Evolutionary conservation across 345 rosid species (phyloP).

Genomic region (Eucalyptus tenuipes): DNA sequence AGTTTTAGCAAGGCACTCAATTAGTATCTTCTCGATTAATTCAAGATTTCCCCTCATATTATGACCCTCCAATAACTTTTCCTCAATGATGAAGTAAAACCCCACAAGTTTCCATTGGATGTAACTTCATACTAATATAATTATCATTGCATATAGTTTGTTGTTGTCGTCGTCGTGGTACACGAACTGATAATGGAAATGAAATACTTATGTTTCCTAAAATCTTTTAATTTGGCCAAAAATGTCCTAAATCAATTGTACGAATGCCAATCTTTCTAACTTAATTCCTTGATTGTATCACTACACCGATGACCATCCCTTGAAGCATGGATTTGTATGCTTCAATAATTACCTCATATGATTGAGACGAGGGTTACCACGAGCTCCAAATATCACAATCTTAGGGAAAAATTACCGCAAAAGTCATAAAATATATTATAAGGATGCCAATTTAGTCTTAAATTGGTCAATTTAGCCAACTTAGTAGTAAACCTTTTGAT

Average conservation of each 20-base stretch:
- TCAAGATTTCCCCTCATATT: background rate
- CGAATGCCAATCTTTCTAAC: background rate
- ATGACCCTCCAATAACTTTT: background rate
- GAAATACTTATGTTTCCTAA: background rate
- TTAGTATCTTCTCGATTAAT: background rate
- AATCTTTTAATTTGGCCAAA: background rate
- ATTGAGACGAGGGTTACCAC: background rate
- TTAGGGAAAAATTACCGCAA: background rate
- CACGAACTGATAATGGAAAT: background rate
- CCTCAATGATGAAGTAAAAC: background rate
- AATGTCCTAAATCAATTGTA: background rate
- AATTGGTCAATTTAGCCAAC: background rate
- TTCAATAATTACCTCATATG: too few species aligned
- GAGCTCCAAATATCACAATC: background rate
- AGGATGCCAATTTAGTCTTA: background rate
- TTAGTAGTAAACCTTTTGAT: background rate
- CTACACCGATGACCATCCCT: background rate
- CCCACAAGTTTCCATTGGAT: background rate
- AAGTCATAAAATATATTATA: background rate
- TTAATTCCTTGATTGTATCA: background rate
- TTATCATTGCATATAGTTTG: background rate
- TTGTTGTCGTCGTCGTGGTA: fast-evolving
- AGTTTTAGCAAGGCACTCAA: background rate
- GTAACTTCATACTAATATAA: background rate
- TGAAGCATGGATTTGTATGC: background rate